A percentile compares a stretch with the other conserved stretches of the same genome.
These are phyloP conservation scores for Pestalotiopsis sp. DNA, from an alignment of 2,329 filamentous ascomycete species.

Conservation along the genomic window DNA sequence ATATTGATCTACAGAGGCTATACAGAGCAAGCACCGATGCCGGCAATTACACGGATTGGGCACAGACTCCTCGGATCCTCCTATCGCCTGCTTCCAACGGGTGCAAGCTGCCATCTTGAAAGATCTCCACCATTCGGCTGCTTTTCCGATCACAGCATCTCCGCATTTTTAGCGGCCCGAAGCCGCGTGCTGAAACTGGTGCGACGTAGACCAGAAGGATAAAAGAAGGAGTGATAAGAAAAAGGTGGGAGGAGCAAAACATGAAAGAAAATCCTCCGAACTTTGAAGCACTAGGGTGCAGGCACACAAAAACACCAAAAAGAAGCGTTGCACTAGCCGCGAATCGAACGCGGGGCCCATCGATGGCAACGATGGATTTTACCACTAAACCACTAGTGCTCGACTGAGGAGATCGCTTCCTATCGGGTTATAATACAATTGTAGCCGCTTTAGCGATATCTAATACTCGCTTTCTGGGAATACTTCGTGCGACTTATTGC, in stretches of 20 bases:
- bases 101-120: neutral
- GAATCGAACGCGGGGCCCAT: slow-evolving; percentile 52
- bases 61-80: neutral
- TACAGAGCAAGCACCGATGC: neutral
- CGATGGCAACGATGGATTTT: slow-evolving; percentile 58
- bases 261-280: neutral
- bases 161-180: neutral
- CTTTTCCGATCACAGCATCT: neutral
- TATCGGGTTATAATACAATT: no score
- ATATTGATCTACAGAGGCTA: neutral
- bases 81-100: neutral
- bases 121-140: neutral
- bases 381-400: slow-evolving; percentile 51
- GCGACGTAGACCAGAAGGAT: neutral
- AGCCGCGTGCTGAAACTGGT: neutral
- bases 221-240: neutral
- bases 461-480: no score
- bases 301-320: neutral
- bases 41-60: neutral
- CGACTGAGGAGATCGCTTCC: no score
- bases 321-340: slow-evolving; percentile 30
- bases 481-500: no score
- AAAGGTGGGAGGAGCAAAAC: neutral
- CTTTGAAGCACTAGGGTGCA: neutral
- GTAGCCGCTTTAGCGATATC: no score